A percentile compares a stretch with the other conserved stretches of the same genome.
Conservation (phyloP, 2,329 filamentous ascomycete species). For the Curvularia sp. region DNA sequence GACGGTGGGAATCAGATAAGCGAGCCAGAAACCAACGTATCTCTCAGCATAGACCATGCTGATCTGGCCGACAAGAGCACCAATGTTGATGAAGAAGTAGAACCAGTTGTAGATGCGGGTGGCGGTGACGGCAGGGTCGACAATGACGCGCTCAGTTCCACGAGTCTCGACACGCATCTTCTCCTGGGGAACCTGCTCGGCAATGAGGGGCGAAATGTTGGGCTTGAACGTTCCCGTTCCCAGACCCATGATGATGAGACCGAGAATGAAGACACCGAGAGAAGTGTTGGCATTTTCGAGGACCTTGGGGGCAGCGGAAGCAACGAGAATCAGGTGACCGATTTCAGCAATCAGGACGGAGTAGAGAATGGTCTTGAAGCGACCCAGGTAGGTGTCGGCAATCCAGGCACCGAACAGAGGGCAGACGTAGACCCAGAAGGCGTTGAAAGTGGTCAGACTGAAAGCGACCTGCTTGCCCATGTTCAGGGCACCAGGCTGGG, state of each 20-base stretch:
- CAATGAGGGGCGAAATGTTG: constrained; percentile 64
- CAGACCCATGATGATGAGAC: constrained; percentile 68
- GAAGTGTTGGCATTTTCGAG: constrained; percentile 58
- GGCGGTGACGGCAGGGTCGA: constrained; percentile 71
- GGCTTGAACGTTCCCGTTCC: constrained; percentile 75
- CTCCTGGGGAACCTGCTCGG: constrained; percentile 69
- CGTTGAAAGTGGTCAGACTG: constrained; percentile 60
- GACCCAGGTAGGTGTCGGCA: constrained; percentile 67
- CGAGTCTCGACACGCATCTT: constrained; percentile 55
- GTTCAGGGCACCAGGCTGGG: constrained; percentile 60
- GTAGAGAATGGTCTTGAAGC: constrained; percentile 65
- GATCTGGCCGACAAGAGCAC: constrained; percentile 47
- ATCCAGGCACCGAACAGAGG: constrained; percentile 65
- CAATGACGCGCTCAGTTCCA: constrained; percentile 65
- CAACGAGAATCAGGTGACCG: constrained; percentile 62
- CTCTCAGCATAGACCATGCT: constrained; percentile 50
- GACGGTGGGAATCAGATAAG: constrained; percentile 71
- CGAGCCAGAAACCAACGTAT: constrained; percentile 73
- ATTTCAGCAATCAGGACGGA: constrained; percentile 66
- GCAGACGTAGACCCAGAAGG: constrained; percentile 65
- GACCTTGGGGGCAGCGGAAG: constrained; percentile 61
- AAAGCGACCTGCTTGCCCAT: constrained; percentile 62
- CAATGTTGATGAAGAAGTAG: constrained; percentile 51
- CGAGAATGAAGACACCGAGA: constrained; percentile 62
- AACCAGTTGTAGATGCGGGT: constrained; percentile 70